Base-by-base conservation (phyloP, 2,329 filamentous ascomycete species). In the Beauveria bassiana region DNA sequence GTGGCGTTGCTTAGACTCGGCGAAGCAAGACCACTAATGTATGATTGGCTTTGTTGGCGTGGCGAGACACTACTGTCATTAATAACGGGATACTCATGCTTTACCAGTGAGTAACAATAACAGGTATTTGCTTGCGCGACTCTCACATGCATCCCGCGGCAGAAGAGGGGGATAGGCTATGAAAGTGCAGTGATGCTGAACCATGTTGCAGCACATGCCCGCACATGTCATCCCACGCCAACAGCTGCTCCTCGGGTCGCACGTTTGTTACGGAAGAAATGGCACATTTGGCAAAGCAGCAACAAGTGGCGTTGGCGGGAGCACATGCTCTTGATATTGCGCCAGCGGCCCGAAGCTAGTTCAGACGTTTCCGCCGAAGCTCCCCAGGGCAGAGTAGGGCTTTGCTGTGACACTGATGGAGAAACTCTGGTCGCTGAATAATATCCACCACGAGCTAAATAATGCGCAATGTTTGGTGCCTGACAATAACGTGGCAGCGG, bases 401-500 rank as follows among this genome's bases (percentile, higher is more conserved):
- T 38, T 38, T 12, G 34, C 40, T 28, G 50, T 49, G 20, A 54
- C 20, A 54, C 49, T 26, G 58, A 54, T 26, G 58, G 58, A 47
- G 20, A 53, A 54, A 53, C 24, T 49, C 20, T 4, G 31, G 34
- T 42, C 28, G 42, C 16, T 26, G 5, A 26, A 26, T 47, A 24
- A 24, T 47, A 14, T 54, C 59, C 50, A 54, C 50, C 22, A 7
- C 6, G 5, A 50, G 49, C 50, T 45, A 7, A 50, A 38, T 38
- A 38, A 38, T 14, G 12, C 22, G 34, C 12, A 0, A 14, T 38
- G 34, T 5, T 38, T 18, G 59, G 59, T 61, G 59, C 59, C 59
- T 61, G 59, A 61, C 43, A 26, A 61, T 49, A 43, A 31, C 59
- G 51, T 61, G 59, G 51, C 59, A 61, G 59, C 59, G 59, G 59